Base-by-base conservation (phyloP, 257 asterid species). In the Avicennia marina region DNA sequence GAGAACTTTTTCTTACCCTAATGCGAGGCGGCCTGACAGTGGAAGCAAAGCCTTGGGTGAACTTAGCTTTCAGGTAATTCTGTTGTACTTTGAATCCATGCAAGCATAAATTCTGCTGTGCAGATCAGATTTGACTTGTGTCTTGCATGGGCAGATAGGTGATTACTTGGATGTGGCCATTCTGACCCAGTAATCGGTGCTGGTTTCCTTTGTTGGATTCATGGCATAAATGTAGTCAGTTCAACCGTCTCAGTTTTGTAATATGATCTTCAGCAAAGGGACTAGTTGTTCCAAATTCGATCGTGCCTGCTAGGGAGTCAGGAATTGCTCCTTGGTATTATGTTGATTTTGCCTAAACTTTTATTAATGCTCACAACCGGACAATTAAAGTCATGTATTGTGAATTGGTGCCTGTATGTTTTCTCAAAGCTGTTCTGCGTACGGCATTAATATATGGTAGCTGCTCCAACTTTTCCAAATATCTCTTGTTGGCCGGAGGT, bases 161-260 rank as follows among this genome's bases (percentile, higher is more conserved):
- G 97, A 89, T 73, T 86, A 86, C 81, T 77, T 89, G 84, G 97
- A 89, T 38, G 97, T 89, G 65, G 89, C 95, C 11, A 83, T 86
- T 39, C 76, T 67, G 24, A 68, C 74, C 66, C 89, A 82, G 81
- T 81, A 65, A 60, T 21, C 42, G 6, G 36, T 36, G 0, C 15
- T 27, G 1, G 66, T 38, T 66, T 42, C 42, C 25, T 13, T 53
- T 31, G 15, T 21, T 12, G 54, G 51, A 36, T 34, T 21, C 33
- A 21, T 25, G 21, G n/a, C n/a, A n/a, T n/a, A n/a, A n/a, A 44
- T 29, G 54, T 51, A 25, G 33, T 46, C 31, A 55, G 65, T 24
- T 47, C 27, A 44, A 34, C 22, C 17, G n/a, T 41, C 13, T 62
- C n/a, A n/a, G n/a, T n/a, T n/a, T 42, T 18, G 55, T 36, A 45